Percentiles rank a stretch among this genome's conserved stretches.
Conservation (phyloP, 2,329 filamentous ascomycete species). For the Cercospora nicotianae region DNA sequence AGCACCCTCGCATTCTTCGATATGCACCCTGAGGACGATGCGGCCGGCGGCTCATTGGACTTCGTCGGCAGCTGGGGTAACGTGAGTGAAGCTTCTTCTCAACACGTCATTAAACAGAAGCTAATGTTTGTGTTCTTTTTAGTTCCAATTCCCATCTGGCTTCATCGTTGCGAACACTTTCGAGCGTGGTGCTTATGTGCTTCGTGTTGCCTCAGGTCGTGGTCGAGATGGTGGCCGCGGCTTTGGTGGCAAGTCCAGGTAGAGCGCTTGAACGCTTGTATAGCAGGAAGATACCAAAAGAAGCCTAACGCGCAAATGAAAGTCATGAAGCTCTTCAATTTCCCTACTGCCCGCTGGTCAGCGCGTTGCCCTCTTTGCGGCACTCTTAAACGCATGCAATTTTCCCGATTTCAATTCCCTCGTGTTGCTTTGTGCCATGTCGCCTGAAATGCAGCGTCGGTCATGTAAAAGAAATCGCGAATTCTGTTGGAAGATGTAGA, state of each 20-base stretch:
- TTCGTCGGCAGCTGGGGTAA: conserved; percentile 50
- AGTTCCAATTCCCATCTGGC: conserved; percentile 52
- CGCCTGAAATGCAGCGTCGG: not conserved
- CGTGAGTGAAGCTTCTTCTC: not conserved
- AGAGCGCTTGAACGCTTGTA: not conserved
- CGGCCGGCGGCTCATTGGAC: conserved; percentile 41
- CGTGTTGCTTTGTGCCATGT: not conserved
- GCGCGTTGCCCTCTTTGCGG: not conserved
- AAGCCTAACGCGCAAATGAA: not conserved
- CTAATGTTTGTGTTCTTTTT: not conserved
- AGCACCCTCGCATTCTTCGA: conserved; percentile 53
- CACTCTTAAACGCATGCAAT: not conserved
- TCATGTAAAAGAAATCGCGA: not conserved
- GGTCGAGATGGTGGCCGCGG: conserved; percentile 25
- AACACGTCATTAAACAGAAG: not conserved
- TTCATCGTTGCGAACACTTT: conserved; percentile 55
- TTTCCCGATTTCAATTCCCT: not conserved
- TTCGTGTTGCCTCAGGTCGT: conserved; percentile 25
- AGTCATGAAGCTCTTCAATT: not conserved
- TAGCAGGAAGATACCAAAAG: not conserved
- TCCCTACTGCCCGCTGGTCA: not conserved
- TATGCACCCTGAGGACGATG: conserved; percentile 53
- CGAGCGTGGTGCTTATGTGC: conserved; percentile 48
- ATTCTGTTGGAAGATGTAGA: not conserved
- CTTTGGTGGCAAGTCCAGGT: conserved; percentile 27